These are phyloP conservation scores for Blepharisma japonicum DNA, from an alignment of 73 alveolate species.

Conservation along the genomic window DNA sequence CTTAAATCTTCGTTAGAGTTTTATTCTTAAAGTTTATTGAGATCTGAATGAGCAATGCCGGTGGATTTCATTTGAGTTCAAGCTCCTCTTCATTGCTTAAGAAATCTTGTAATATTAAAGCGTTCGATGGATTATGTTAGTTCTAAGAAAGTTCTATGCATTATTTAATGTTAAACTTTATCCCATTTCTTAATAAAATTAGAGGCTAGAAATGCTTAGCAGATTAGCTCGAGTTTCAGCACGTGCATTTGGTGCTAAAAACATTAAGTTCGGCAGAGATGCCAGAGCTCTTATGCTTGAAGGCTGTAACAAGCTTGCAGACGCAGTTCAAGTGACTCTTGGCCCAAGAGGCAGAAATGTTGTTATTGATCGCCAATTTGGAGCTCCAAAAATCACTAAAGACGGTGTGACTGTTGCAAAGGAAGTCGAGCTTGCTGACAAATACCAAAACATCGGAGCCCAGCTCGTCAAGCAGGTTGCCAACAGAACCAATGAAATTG, in stretches of 20 bases:
- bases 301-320: conserved; percentile 70
- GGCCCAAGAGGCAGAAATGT: conserved; percentile 80
- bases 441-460: conserved; percentile 89
- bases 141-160: too few relatives aligned
- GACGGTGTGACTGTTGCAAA: conserved; percentile 97
- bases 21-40: too few relatives aligned
- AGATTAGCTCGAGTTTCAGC: neutral
- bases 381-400: conserved; percentile 88
- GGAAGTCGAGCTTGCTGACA: conserved; percentile 77
- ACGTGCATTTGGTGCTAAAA: conserved; percentile 46
- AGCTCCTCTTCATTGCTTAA: too few relatives aligned
- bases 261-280: conserved; percentile 68
- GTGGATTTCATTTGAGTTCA: too few relatives aligned
- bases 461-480: conserved; percentile 89
- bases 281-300: conserved; percentile 68
- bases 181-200: too few relatives aligned
- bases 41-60: too few relatives aligned
- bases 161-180: too few relatives aligned
- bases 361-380: conserved; percentile 65
- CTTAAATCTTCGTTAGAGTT: too few relatives aligned
- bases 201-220: too few relatives aligned
- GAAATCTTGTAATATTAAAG: too few relatives aligned
- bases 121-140: too few relatives aligned
- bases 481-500: conserved; percentile 90
- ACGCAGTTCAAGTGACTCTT: conserved; percentile 68